Percentiles rank a stretch among this genome's conserved stretches.
phyloP scores from a whole-genome alignment of 208 protist genomes.

The Angomonas desouzai region DNA sequence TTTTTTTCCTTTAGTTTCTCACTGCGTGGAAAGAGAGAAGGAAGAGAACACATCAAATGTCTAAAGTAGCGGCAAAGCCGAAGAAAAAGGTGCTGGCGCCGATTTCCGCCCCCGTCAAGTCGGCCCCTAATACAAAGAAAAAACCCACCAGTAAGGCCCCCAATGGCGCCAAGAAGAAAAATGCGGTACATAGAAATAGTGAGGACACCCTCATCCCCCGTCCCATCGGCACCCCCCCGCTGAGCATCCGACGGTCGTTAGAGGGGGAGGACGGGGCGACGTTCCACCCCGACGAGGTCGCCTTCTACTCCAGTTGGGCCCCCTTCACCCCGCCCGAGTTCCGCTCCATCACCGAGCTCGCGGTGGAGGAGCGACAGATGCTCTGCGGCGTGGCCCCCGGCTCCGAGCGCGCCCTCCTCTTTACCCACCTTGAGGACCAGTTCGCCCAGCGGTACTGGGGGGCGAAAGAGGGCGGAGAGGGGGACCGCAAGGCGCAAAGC shows the following conservation, averaged over 20 bases:
- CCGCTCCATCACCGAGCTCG: not conserved
- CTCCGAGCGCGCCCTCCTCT: not conserved
- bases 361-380: not conserved
- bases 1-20: no score
- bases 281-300: slow-evolving; percentile 1
- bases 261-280: not conserved
- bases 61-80: not conserved
- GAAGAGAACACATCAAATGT: slow-evolving; percentile 2
- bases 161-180: not conserved
- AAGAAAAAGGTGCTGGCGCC: not conserved
- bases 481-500: not conserved
- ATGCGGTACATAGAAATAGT: not conserved
- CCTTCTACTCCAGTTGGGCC: slow-evolving; percentile 4
- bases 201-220: not conserved
- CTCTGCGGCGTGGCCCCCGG: slow-evolving; percentile 8
- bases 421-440: slow-evolving; percentile 2
- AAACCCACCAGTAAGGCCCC: not conserved
- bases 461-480: not conserved
- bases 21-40: not conserved
- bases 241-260: not conserved
- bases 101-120: not conserved
- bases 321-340: not conserved
- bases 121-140: not conserved
- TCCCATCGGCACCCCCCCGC: not conserved
- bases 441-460: slow-evolving; percentile 3